Conservation (phyloP, 257 asterid species). For the Apocynum venetum region DNA sequence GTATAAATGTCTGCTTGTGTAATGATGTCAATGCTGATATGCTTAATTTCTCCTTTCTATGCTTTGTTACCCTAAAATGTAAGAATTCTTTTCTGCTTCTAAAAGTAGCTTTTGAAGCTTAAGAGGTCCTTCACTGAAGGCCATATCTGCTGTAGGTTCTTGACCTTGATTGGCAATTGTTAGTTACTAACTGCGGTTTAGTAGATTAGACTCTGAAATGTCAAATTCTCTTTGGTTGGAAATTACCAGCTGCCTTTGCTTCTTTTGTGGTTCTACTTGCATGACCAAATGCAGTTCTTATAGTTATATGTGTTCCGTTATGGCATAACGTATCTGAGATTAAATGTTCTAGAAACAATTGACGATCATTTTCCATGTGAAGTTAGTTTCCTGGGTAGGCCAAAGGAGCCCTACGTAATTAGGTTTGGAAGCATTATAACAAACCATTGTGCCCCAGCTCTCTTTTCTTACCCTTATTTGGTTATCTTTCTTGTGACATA, state of each 20-base stretch:
- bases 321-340: background rate
- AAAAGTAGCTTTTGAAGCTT: background rate
- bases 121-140: background rate
- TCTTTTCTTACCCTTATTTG: background rate
- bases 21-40: background rate
- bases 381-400: background rate
- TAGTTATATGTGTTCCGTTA: too few species aligned
- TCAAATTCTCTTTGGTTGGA: background rate
- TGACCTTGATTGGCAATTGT: background rate
- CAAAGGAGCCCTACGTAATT: background rate
- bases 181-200: background rate
- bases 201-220: background rate
- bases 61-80: conserved; percentile 6
- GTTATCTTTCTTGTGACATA: background rate
- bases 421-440: background rate
- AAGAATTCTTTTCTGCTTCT: background rate
- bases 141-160: background rate
- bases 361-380: background rate
- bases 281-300: background rate
- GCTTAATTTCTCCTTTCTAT: background rate
- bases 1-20: background rate
- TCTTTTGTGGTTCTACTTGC: background rate
- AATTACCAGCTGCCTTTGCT: background rate
- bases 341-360: background rate
- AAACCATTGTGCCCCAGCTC: background rate